These are phyloP conservation scores for Allomyces javanicus DNA, from an alignment of 192 early-diverging fungal species.

Conservation along the genomic window DNA sequence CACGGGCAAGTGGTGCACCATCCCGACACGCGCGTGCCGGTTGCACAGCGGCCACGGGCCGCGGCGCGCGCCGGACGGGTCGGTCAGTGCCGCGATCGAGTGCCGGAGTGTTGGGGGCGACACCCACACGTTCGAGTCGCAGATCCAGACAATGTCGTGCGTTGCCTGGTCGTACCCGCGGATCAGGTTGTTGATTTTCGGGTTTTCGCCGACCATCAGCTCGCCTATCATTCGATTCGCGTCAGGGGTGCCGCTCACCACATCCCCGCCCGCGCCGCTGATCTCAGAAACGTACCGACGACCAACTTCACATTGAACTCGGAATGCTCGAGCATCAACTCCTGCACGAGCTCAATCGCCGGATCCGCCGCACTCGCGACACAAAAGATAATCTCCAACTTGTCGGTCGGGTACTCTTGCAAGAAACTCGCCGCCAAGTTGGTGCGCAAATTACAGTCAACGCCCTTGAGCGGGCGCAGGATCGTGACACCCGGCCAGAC, in stretches of 20 bases:
- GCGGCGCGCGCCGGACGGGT: conserved; percentile 23
- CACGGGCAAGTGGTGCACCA: conserved; percentile 88
- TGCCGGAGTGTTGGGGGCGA: neutral
- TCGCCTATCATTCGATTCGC: conserved; percentile 27
- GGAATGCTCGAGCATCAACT: conserved; percentile 50
- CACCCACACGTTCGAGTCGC: conserved; percentile 71
- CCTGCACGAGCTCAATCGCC: conserved; percentile 47
- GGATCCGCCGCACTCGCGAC: conserved; percentile 67
- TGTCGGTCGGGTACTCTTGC: conserved; percentile 56
- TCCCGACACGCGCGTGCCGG: conserved; percentile 31
- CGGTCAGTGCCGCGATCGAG: conserved; percentile 14
- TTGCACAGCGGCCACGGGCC: too few relatives aligned
- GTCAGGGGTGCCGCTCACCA: neutral
- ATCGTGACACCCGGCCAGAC: conserved; percentile 64
- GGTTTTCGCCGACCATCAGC: conserved; percentile 64
- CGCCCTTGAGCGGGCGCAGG: conserved; percentile 80
- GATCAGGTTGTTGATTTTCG: conserved; percentile 90
- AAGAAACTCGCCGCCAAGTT: conserved; percentile 70
- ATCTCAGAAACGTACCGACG: conserved; percentile 43
- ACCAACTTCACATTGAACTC: conserved; percentile 54
- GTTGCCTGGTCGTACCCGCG: conserved; percentile 54
- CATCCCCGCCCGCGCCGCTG: too few relatives aligned
- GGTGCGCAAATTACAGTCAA: conserved; percentile 60
- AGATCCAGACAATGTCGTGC: conserved; percentile 84
- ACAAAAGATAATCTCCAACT: conserved; percentile 73